Conservation (phyloP, 2,329 filamentous ascomycete species). For the Colletotrichum brevisporum region DNA sequence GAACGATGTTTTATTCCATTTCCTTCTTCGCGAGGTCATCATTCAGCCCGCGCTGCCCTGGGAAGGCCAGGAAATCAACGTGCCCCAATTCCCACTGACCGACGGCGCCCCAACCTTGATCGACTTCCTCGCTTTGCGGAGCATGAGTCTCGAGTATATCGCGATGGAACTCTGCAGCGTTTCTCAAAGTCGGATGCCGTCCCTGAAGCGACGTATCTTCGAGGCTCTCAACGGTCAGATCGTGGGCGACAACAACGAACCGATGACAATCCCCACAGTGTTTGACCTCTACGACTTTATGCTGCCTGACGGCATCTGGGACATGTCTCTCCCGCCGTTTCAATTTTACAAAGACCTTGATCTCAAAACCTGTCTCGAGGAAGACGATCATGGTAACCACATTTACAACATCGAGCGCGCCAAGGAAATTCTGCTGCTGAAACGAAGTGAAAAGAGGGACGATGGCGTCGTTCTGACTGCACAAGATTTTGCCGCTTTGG, state of each 20-base stretch:
- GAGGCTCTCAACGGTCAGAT: conserved; percentile 85
- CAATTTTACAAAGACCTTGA: conserved; percentile 77
- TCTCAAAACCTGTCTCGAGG: conserved; percentile 74
- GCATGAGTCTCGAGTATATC: conserved; percentile 86
- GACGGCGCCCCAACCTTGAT: conserved; percentile 78
- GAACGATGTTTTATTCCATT: conserved; percentile 83
- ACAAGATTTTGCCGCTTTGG: conserved; percentile 65
- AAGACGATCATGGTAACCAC: conserved; percentile 68
- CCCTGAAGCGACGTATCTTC: conserved; percentile 77
- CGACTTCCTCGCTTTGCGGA: conserved; percentile 83
- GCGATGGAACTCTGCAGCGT: conserved; percentile 87
- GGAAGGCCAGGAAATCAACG: conserved; percentile 75
- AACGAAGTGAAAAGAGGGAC: conserved; percentile 72
- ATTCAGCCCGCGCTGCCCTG: conserved; percentile 79
- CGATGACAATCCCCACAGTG: conserved; percentile 79
- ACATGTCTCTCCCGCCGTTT: conserved; percentile 66
- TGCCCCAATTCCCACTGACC: conserved; percentile 77
- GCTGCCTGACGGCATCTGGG: conserved; percentile 65
- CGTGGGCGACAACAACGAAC: conserved; percentile 74
- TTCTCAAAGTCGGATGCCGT: conserved; percentile 77
- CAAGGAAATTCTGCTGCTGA: conserved; percentile 80
- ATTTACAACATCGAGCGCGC: conserved; percentile 80
- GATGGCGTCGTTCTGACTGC: conserved; percentile 63
- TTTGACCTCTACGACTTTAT: conserved; percentile 97
- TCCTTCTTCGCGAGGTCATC: conserved; percentile 80